Evolutionary conservation across 208 protist genomes (phyloP).

Genomic region (Acanthamoeba lenticulata): DNA sequence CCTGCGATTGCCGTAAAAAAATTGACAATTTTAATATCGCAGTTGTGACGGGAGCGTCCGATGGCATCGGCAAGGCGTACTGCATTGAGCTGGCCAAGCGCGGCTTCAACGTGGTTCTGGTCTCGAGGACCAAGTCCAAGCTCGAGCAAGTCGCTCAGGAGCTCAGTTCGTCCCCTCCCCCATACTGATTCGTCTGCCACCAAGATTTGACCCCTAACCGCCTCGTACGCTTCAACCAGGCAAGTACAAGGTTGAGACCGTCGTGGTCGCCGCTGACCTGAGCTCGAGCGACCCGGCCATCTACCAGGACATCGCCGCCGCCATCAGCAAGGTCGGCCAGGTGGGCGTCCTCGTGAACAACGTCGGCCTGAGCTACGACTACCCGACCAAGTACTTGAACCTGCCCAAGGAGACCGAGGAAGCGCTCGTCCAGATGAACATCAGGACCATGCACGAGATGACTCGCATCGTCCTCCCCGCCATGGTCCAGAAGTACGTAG

Average conservation of each 20-base stretch:
- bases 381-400: conserved; percentile 93
- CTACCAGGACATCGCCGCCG: conserved; percentile 85
- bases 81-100: conserved; percentile 90
- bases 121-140: conserved; percentile 91
- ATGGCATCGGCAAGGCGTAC: conserved; percentile 94
- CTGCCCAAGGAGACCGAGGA: conserved; percentile 86
- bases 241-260: conserved; percentile 87
- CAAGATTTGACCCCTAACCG: no score
- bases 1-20: not conserved
- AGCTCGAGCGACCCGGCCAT: conserved; percentile 80
- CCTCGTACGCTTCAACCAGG: conserved; percentile 27
- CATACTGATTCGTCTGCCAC: no score
- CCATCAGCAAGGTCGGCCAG: not conserved
- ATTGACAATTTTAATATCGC: not conserved
- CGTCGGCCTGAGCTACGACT: conserved; percentile 93
- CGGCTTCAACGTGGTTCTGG: conserved; percentile 93
- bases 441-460: conserved; percentile 89
- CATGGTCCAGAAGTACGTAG: conserved; percentile 82
- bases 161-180: conserved; percentile 65
- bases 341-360: conserved; percentile 91
- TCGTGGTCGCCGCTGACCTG: conserved; percentile 91
- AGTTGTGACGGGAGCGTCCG: conserved; percentile 94
- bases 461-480: conserved; percentile 88
- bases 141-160: conserved; percentile 88
- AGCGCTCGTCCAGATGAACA: conserved; percentile 91